Percentiles rank a stretch among this genome's conserved stretches.
These are phyloP conservation scores for Fusarium agapanthi DNA, from an alignment of 2,329 filamentous ascomycete species.

Conservation along the genomic window DNA sequence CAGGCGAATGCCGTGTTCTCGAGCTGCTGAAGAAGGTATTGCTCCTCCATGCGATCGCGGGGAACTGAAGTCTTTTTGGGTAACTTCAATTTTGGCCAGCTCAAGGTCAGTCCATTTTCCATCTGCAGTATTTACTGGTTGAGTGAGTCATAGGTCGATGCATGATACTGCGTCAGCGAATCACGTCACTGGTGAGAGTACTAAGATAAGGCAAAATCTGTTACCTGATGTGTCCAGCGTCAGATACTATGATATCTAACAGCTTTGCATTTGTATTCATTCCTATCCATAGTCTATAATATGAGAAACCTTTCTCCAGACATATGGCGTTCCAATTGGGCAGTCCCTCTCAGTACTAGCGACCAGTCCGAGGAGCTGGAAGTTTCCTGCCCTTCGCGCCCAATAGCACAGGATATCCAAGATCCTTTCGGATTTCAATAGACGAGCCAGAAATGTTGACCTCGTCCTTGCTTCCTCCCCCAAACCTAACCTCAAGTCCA, in stretches of 20 bases:
- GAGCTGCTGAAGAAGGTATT: not conserved
- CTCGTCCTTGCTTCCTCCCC: not conserved
- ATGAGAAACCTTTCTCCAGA: accelerated
- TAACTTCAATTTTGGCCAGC: too few species aligned
- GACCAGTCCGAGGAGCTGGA: not conserved
- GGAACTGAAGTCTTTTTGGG: accelerated
- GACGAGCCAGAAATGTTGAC: not conserved
- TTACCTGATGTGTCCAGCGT: not conserved
- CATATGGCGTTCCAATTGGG: accelerated
- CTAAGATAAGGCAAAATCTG: not conserved
- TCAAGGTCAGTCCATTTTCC: not conserved
- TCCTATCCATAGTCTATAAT: not conserved
- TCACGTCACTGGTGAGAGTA: not conserved
- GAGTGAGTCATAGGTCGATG: not conserved
- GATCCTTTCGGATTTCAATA: not conserved
- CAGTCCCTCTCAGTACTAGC: not conserved
- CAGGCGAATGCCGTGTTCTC: not conserved
- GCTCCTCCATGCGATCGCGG: not conserved
- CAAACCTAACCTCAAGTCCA: not conserved
- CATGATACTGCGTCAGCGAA: not conserved
- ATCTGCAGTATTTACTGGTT: not conserved
- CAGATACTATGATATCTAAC: not conserved
- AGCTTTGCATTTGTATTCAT: too few species aligned
- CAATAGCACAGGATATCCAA: not conserved
- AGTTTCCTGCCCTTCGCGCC: not conserved